These are phyloP conservation scores for Nicotiana undulata DNA, from an alignment of 257 asterid species.

Conservation along the genomic window DNA sequence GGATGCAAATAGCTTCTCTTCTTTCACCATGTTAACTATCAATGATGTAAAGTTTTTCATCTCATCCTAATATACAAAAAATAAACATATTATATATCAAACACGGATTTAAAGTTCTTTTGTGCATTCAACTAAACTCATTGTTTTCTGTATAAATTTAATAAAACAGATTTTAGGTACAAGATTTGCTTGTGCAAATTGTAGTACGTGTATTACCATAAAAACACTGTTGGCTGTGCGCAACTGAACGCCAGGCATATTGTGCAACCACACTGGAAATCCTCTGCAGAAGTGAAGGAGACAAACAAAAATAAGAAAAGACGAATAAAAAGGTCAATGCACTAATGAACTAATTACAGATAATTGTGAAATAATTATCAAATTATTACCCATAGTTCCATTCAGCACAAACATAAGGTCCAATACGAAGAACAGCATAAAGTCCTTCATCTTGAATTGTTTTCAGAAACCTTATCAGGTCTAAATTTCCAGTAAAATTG, in stretches of 20 bases:
- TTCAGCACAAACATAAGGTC: conserved; percentile 22
- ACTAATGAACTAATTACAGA: background rate
- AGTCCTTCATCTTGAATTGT: conserved; percentile 50
- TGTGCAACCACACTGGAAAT: conserved; percentile 66
- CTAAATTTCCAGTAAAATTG: conserved; percentile 53
- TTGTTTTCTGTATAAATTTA: too few relatives aligned
- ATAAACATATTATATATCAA: too few relatives aligned
- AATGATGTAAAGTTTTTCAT: conserved; percentile 56
- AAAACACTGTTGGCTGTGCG: conserved; percentile 45
- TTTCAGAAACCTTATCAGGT: conserved; percentile 51
- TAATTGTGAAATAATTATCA: too few relatives aligned
- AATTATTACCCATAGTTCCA: conserved; percentile 56
- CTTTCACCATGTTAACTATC: conserved; percentile 52
- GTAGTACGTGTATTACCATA: conserved; percentile 24
- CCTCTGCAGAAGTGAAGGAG: conserved; percentile 26
- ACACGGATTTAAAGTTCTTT: too few relatives aligned
- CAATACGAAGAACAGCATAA: conserved; percentile 54
- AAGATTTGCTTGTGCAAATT: too few relatives aligned
- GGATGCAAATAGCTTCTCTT: conserved; percentile 64
- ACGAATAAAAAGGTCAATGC: background rate
- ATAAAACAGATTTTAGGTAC: too few relatives aligned
- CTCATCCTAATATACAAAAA: conserved; percentile 34
- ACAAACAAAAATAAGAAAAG: background rate
- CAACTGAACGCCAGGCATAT: conserved; percentile 37
- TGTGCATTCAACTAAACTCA: too few relatives aligned